Evolutionary conservation across 805 yeast genomes (phyloP), one percentile per base, ranked within the genome.

Genomic region (Myxozyma udenii): DNA sequence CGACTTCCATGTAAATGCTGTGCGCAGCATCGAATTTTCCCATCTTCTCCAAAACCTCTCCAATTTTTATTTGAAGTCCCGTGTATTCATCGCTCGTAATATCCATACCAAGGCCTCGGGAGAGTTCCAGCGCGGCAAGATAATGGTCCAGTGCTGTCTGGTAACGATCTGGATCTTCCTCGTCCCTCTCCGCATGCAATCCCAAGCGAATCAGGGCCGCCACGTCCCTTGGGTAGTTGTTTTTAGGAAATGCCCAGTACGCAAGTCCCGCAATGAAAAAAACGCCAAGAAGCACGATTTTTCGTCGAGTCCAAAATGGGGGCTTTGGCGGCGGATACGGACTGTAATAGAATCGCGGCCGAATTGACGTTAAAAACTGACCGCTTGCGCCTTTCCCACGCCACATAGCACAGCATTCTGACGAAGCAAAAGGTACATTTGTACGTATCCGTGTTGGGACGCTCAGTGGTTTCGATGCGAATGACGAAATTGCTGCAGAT

Each of bases 41-140:
- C 60, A 88, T 67, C 37, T 83, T 74, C 62, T 87, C 95, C 64
- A 80, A 86, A 88, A 88, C 84, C 63, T 89, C 95, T 9, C 85
- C 95, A 32, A 87, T 72, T 63, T 90, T 87, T 66, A 91, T 73
- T 63, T 90, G 95, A 47, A 91, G 79, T 0, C 97, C 96, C 0
- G 97, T 90, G 66, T 86, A 90, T 63, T 86, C 91, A 63, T 87
- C 93, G 50, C 80, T 74, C 28, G 85, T 61, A 9, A 76, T 77
- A 55, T 79, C 78, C 70, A 87, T 66, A 0, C 74, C 75, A 41
- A 80, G 68, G 24, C 74, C 71, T 33, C 81, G 76, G 36, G 88
- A 83, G 55, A 78, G 76, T 25, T 79, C 74, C 24, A 89, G 69
- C 0, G 95, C 95, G 57, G 84, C 83, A 40, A 87, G 75, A 68